Base-by-base conservation (phyloP, 208 protist species). In the Herpetomonas samuelpessoai region DNA sequence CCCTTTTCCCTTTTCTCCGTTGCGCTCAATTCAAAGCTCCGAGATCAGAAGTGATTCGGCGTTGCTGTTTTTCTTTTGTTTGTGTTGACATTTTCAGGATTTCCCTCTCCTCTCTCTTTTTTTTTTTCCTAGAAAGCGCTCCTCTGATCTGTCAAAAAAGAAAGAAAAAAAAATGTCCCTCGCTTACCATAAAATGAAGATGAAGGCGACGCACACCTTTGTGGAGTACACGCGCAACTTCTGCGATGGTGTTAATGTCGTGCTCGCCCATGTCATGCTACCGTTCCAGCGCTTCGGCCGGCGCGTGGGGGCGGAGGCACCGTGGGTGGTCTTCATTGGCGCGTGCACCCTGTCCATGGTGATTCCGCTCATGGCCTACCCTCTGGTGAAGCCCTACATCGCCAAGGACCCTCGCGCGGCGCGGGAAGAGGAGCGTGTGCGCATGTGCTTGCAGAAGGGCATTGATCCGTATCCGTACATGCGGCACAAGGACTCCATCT, bases 401-500 rank as follows among this genome's bases (percentile, higher is more conserved):
- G 66, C 71, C 31, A 62, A 69, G 18, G 84, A 86, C 57, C 28
- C 38, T 7, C 81, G 90, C 14, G 57, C 54, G 9, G 41, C 59
- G 14, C 67, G 71, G n/a, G 86, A 96, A 71, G 82, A 86, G 65
- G 86, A 96, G 65, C 83, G 86, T 21, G 90, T 93, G 63, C 83
- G 86, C 7, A 51, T 93, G 45, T 96, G 90, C 59, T 74, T 96
- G 57, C 84, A 96, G 66, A 96, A 96, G 64, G 90, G 90, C 49
- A 86, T 96, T 46, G 90, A 96, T 56, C 90, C 90, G 1, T 96
- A 91, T 56, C 90, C 90, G 14, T 91, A 88, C 65, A 86, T 96
- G 81, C 75, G 69, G 7, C 69, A 88, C 62, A 93, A 92, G 76
- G 80, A 93, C 18, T 81, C 76, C 62, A 76, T 92, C 2, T 91